phyloP scores from a whole-genome alignment of 768 basidiomycete genomes.

The Termitomyces sp. region DNA sequence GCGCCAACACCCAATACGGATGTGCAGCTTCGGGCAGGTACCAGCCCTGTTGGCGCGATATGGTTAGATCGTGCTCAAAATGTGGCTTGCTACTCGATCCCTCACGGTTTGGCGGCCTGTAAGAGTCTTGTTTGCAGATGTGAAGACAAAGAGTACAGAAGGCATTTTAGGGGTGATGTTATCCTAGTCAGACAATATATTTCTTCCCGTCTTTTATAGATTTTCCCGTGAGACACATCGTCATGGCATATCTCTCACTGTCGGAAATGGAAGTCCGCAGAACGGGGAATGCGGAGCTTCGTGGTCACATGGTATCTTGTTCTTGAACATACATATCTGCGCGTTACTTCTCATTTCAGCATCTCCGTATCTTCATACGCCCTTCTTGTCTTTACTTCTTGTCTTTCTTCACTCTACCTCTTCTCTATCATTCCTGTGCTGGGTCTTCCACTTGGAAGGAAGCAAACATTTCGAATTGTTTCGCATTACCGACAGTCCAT shows the following conservation, averaged over 20 bases:
- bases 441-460: too few relatives aligned
- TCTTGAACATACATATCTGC: too few relatives aligned
- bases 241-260: neutral
- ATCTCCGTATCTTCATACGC: too few relatives aligned
- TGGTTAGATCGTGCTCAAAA: neutral
- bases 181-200: neutral
- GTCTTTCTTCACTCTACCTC: too few relatives aligned
- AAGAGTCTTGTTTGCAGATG: conserved; percentile 56
- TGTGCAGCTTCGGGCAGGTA: conserved; percentile 76
- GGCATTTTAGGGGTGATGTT: conserved; percentile 23
- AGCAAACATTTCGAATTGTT: too few relatives aligned
- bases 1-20: conserved; percentile 54
- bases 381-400: too few relatives aligned
- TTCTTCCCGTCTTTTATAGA: neutral
- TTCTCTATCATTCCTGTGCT: too few relatives aligned
- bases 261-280: too few relatives aligned
- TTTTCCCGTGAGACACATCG: neutral
- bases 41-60: conserved; percentile 48
- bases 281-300: too few relatives aligned
- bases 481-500: too few relatives aligned
- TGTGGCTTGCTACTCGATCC: neutral
- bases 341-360: too few relatives aligned
- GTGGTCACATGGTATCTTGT: too few relatives aligned
- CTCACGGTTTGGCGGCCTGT: conserved; percentile 45
- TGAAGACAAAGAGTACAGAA: conserved; percentile 68